Evolutionary conservation across 768 basidiomycete genomes (phyloP).

Genomic region (Trametes sanguinea): DNA sequence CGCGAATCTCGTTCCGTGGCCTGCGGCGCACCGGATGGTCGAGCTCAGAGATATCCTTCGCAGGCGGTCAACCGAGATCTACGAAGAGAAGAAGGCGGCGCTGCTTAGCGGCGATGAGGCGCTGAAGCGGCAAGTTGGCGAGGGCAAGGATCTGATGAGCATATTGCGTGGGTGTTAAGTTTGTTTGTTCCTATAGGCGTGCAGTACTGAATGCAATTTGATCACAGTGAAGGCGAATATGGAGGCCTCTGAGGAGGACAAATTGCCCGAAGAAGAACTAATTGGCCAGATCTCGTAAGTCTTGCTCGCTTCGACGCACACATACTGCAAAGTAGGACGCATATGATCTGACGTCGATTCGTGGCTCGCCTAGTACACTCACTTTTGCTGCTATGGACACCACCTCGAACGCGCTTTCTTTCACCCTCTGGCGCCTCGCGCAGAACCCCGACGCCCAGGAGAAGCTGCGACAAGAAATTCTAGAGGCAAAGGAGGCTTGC

Average conservation of each 20-base stretch:
- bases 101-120: conserved; percentile 20
- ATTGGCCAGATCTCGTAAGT: conserved; percentile 34
- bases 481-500: conserved; percentile 1
- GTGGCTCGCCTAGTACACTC: conserved; percentile 3
- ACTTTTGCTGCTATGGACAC: conserved; percentile 30
- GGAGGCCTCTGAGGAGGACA: conserved; percentile 17
- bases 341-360: too few relatives aligned
- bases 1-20: conserved; percentile 17
- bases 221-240: conserved; percentile 28
- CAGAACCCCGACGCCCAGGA: conserved; percentile 38
- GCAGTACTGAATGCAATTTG: background rate
- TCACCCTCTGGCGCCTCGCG: conserved; percentile 26
- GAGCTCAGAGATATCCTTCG: conserved; percentile 15
- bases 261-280: conserved; percentile 29
- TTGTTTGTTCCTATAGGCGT: too few relatives aligned
- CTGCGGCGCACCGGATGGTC: conserved; percentile 13
- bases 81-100: conserved; percentile 22
- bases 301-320: background rate
- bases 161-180: conserved; percentile 19
- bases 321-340: background rate
- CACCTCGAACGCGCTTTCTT: conserved; percentile 27
- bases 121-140: conserved; percentile 15
- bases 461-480: conserved; percentile 30
- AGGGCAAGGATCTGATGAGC: conserved; percentile 31
- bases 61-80: conserved; percentile 18